These are phyloP conservation scores for Camellia granthamiana DNA, from an alignment of 148 eudicot genomes.

Conservation along the genomic window DNA sequence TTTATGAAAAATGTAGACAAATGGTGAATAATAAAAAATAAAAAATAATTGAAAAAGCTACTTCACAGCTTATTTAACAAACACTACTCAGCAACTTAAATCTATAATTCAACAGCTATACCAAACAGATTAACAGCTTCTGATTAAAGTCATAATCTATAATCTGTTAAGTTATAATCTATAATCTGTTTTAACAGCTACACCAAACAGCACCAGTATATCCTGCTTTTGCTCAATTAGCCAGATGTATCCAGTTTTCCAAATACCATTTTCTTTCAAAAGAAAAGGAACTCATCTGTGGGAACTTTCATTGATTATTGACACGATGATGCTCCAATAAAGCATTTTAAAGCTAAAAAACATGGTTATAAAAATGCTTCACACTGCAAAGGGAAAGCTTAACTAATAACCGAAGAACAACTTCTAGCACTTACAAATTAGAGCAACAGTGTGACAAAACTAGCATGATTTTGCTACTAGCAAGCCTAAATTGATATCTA, in stretches of 20 bases:
- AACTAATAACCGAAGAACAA: not conserved
- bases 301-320: not conserved
- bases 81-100: too few species aligned
- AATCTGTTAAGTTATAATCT: too few species aligned
- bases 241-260: not conserved
- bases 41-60: too few species aligned
- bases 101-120: too few species aligned
- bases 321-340: not conserved
- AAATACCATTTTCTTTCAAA: not conserved
- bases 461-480: not conserved
- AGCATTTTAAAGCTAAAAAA: not conserved
- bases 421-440: not conserved
- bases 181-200: too few species aligned
- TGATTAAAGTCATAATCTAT: too few species aligned
- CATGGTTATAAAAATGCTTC: constrained; percentile 4
- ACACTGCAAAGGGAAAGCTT: not conserved
- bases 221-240: not conserved
- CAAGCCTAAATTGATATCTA: not conserved
- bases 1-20: too few species aligned
- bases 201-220: too few species aligned
- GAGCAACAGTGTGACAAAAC: not conserved
- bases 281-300: not conserved
- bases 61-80: too few species aligned
- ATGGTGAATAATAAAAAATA: too few species aligned
- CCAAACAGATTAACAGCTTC: too few species aligned